Conservation (phyloP, 192 early-diverging fungal genomes). For the Gaertneriomyces sp. region DNA sequence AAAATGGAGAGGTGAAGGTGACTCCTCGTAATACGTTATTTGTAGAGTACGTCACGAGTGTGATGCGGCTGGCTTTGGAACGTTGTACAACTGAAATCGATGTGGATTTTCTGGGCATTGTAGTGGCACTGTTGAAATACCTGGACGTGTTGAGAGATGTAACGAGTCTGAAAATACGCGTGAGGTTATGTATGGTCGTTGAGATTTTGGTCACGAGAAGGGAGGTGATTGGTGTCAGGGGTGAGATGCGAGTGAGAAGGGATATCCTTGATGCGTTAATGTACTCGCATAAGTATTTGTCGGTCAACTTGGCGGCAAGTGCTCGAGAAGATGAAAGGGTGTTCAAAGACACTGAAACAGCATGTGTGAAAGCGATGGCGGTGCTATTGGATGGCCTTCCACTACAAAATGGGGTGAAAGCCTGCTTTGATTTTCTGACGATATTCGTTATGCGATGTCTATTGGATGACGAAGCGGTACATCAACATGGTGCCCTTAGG, state of each 20-base stretch:
- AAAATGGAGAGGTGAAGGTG: constrained; percentile 4
- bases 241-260: constrained; percentile 72
- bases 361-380: constrained; percentile 73
- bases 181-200: constrained; percentile 71
- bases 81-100: constrained; percentile 15
- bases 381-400: constrained; percentile 66
- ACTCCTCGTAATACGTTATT: constrained; percentile 66
- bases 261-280: constrained; percentile 67
- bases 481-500: constrained; percentile 54
- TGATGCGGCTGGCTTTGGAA: constrained; percentile 20
- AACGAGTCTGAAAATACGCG: constrained; percentile 62
- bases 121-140: constrained; percentile 66
- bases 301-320: constrained; percentile 1
- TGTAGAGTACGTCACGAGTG: constrained; percentile 37
- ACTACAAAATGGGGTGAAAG: constrained; percentile 53
- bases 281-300: constrained; percentile 31
- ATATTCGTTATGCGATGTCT: constrained; percentile 53
- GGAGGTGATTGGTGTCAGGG: constrained; percentile 66
- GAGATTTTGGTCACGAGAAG: constrained; percentile 73
- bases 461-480: constrained; percentile 27
- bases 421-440: constrained; percentile 71
- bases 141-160: constrained; percentile 48
- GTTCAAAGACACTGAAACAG: constrained; percentile 71
- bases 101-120: constrained; percentile 68
- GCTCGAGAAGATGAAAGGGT: constrained; percentile 46